These are phyloP conservation scores for Graphilbum sp. DNA, from an alignment of 2,329 filamentous ascomycete species.

Conservation along the genomic window DNA sequence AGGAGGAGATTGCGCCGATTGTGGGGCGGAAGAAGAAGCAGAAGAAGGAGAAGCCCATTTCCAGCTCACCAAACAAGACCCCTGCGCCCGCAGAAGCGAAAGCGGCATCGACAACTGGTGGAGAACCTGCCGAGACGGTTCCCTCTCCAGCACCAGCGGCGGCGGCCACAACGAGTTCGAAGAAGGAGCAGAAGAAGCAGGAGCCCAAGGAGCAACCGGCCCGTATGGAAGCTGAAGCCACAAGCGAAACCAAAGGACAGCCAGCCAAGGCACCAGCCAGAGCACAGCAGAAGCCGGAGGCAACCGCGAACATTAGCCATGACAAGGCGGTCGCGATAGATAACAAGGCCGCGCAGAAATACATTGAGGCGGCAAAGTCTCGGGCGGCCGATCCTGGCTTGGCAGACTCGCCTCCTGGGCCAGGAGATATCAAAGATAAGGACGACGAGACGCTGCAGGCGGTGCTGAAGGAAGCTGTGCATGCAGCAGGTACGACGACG, in stretches of 20 bases:
- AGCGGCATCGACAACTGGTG: neutral
- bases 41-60: slow-evolving; percentile 49
- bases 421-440: no score
- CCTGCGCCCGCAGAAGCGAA: slow-evolving; percentile 4
- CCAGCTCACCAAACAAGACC: slow-evolving; percentile 1
- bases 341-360: no score
- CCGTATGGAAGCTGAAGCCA: neutral
- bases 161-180: neutral
- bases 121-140: no score
- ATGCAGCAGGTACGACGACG: slow-evolving; percentile 2
- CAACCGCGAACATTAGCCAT: no score
- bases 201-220: neutral
- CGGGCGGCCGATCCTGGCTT: no score
- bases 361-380: no score
- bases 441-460: slow-evolving; percentile 4
- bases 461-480: slow-evolving; percentile 2
- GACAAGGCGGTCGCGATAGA: no score
- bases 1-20: slow-evolving; percentile 51
- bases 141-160: no score
- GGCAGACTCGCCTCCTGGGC: no score
- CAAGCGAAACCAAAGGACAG: neutral
- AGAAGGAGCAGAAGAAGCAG: slow-evolving; percentile 1
- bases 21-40: slow-evolving; percentile 72
- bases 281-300: no score
- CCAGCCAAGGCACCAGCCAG: neutral